Evolutionary conservation across 768 basidiomycete species (phyloP).

Genomic region (Serendipita sp.): DNA sequence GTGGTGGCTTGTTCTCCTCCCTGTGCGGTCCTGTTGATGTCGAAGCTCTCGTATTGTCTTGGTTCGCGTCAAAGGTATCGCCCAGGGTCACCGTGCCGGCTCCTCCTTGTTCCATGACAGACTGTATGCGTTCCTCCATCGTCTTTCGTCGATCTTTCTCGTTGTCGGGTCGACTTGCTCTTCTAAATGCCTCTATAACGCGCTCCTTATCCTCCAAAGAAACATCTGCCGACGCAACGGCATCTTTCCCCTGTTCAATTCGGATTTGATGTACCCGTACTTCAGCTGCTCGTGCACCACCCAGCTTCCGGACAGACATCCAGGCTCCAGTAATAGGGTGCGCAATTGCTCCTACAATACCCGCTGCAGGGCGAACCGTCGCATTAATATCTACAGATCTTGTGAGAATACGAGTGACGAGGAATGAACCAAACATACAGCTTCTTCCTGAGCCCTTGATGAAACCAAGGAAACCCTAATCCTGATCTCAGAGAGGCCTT

Average conservation of each 20-base stretch:
- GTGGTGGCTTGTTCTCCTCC: background rate
- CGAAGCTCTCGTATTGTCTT: background rate
- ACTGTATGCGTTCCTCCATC: constrained; percentile 20
- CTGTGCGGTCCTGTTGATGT: background rate
- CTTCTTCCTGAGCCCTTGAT: constrained; percentile 24
- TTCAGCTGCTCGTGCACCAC: constrained; percentile 19
- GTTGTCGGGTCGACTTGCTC: constrained; percentile 18
- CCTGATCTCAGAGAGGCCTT: background rate
- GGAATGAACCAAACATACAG: constrained; percentile 14
- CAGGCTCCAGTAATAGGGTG: constrained; percentile 23
- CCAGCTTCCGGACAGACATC: constrained; percentile 22
- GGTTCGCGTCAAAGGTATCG: constrained; percentile 11
- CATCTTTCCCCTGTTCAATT: constrained; percentile 20
- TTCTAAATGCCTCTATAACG: constrained; percentile 25
- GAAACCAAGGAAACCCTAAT: constrained; percentile 21
- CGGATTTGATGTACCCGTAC: constrained; percentile 24
- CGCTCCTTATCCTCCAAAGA: constrained; percentile 19
- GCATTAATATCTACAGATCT: constrained; percentile 19
- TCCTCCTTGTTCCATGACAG: constrained; percentile 9
- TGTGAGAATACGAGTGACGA: background rate
- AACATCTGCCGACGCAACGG: constrained; percentile 11
- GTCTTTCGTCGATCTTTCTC: constrained; percentile 11
- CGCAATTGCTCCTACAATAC: constrained; percentile 19
- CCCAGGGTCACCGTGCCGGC: constrained; percentile 20
- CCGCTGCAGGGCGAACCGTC: constrained; percentile 20